Evolutionary conservation across 1,284 basidiomycete species (phyloP), one percentile per base, ranked within the genome.

Genomic region (Apiotrichum veenhuisii): DNA sequence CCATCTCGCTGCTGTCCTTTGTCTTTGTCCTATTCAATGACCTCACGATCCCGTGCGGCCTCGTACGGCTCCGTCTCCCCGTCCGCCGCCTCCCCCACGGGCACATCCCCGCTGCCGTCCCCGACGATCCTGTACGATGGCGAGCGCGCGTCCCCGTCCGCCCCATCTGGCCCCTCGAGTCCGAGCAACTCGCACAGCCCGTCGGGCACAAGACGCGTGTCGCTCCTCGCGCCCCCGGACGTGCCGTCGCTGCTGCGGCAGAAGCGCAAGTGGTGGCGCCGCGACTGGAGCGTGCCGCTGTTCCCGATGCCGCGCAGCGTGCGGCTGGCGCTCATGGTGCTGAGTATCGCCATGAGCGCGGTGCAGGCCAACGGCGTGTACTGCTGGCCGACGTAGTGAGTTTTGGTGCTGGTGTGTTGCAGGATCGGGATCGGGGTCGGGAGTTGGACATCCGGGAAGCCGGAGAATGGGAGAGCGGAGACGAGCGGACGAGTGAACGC

Each of bases 301-400:
- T n/a, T n/a, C 12, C 22, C 49, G 12, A 58, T 68, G 8, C 68
- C 71, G 5, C 54, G 65, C 17, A 55, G 52, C 1, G 34, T 65
- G 2, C 68, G 70, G 38, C 58, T 69, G 3, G 59, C 55, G 3
- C 58, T 76, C 47, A 77, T 71, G 27, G 72, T 72, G 42, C 25
- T 69, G 5, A 64, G 63, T 54, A 73, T 77, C 12, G 59, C 49
- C 3, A 30, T 71, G 33, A 71, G 69, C 33, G 68, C 74, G 7
- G 41, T 76, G 0, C 72, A 73, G 58, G 74, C 76, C 1, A 76
- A 77, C 58, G 76, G 76, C n/a, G 75, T 76, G n/a, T 77, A 76
- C 59, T 74, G 67, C 51, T 77, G 75, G 75, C 73, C 74, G 2
- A 74, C 74, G 1, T 77, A 77, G 69, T 71, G 57, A 53, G 69